Base-by-base conservation (phyloP, 2,329 filamentous ascomycete genomes). In the Helotiales sp. region DNA sequence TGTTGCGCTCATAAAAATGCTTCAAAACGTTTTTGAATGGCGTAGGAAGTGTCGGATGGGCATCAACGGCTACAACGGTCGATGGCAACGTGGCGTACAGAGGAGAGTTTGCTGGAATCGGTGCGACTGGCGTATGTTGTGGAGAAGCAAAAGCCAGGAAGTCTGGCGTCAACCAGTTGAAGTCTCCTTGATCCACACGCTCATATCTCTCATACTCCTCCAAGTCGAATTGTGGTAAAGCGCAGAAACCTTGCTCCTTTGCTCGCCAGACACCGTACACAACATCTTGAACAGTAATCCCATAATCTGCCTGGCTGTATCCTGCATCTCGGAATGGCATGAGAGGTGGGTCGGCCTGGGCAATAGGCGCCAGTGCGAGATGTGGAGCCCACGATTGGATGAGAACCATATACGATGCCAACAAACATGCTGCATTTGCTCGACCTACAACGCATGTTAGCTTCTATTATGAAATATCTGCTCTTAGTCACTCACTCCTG, bases 301-400 rank as follows among this genome's bases (percentile, higher is more conserved):
- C 89, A 71, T 96, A 99, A 75, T 99, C 95, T 60, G 95, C 95
- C 76, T 98, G 93, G 75, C 93, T 97, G 80, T 99, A 99, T 54
- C 95, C 95, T 58, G 95, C 95, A 73, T 99, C 95, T 62, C 95
- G 87, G 82, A 99, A 99, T 10, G 95, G 95, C 95, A 99, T 99
- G 79, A 96, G 84, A 24, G 95, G 95, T 44, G 95, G 95, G 71
- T 99, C 95, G 69, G 96, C 89, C 76, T 99, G 95, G 6, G 95
- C 91, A 71, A 99, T 96, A 13, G 95, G 95, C 12, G 93, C 93
- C 40, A 99, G 83, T 31, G 95, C 95, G 68, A 98, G 80, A 78
- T 99, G 95, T 52, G 95, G 95, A 47, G 95, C 91, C 95, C 95
- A 99, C 40, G 90, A 91, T 77, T 99, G 95, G 67, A 99, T 96